Evolutionary conservation across 2,329 filamentous ascomycete genomes (phyloP), one percentile per base, ranked within the genome.

Genomic region (Colletotrichum acutatum): DNA sequence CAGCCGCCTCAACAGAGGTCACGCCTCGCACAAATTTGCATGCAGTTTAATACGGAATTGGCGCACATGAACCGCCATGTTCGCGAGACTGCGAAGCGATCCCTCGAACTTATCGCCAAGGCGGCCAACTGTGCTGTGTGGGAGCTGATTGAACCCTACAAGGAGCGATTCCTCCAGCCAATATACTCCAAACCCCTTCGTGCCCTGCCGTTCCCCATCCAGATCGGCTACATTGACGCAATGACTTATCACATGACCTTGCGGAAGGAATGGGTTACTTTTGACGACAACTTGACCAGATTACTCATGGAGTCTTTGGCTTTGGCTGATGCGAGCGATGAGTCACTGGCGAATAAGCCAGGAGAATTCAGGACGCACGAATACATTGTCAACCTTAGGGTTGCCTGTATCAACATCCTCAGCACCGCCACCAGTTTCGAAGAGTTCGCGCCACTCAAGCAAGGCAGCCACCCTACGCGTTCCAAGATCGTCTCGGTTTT

Each of bases 221-320:
- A 99, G 84, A 99, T 99, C 76, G 97, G 97, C 4, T 98, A 97
- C 79, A 98, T 99, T 77, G 97, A 99, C 80, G 97, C 97, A 1
- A 95, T 99, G 79, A 98, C 95, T 0, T 99, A 97, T 82, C 97
- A 97, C 79, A 90, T 99, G 85, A 92, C 93, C 69, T 87, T 99
- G 61, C 96, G 97, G 80, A 91, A 93, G 61, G 93, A 97, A 76
- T 96, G 98, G 78, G 91, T 99, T 30, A 91, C 92, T 8, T 98
- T 98, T 80, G 97, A 98, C 76, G 96, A 98, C 62, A 92, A 95
- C 75, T 88, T 98, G 30, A 97, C 97, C 76, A 90, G 97, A 57
- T 86, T 99, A 54, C 88, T 99, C 72, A 94, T 97, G 90, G 97
- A 99, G 83, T 97, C 96, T 6, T 86, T 99, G 53, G 97, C 96